These are phyloP conservation scores for Pythium dissotocum DNA, from an alignment of 352 stramenopile genomes.

Conservation along the genomic window DNA sequence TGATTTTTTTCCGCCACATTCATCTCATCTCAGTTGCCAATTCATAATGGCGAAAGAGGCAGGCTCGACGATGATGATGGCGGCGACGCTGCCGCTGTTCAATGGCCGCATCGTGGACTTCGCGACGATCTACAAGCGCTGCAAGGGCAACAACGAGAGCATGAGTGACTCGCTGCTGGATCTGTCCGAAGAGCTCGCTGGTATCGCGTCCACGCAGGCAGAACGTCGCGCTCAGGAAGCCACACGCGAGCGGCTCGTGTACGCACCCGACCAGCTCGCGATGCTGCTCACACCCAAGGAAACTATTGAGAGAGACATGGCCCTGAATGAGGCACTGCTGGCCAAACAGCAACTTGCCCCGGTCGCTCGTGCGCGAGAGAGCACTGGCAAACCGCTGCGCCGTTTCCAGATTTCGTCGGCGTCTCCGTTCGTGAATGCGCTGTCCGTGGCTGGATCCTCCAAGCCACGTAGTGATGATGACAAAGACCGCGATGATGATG, in stretches of 20 bases:
- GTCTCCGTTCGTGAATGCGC: slow-evolving; percentile 56
- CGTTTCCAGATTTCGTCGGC: slow-evolving; percentile 56
- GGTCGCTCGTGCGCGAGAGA: slow-evolving; percentile 20
- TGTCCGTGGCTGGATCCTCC: slow-evolving; percentile 15
- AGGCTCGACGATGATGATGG: slow-evolving; percentile 15
- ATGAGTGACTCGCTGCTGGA: slow-evolving; percentile 47
- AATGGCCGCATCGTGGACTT: slow-evolving; percentile 51
- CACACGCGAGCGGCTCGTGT: slow-evolving; percentile 34
- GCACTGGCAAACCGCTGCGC: slow-evolving; percentile 72
- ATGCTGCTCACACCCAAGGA: slow-evolving; percentile 62
- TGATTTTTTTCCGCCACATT: no score
- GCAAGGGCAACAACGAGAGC: slow-evolving; percentile 52
- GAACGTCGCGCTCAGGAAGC: slow-evolving; percentile 30
- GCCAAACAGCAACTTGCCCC: slow-evolving; percentile 34
- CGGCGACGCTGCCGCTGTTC: slow-evolving; percentile 25
- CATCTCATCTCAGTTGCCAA: background rate
- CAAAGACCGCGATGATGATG: slow-evolving; percentile 32
- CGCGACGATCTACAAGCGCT: slow-evolving; percentile 65
- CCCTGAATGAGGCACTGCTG: slow-evolving; percentile 51
- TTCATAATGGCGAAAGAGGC: slow-evolving; percentile 12
- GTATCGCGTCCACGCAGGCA: slow-evolving; percentile 30
- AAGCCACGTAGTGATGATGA: slow-evolving; percentile 23
- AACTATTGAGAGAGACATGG: no score
- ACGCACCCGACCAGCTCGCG: slow-evolving; percentile 63
- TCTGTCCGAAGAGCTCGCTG: slow-evolving; percentile 59